Evolutionary conservation across 2,329 filamentous ascomycete genomes (phyloP).

Genomic region (Ophiostoma angusticollis): DNA sequence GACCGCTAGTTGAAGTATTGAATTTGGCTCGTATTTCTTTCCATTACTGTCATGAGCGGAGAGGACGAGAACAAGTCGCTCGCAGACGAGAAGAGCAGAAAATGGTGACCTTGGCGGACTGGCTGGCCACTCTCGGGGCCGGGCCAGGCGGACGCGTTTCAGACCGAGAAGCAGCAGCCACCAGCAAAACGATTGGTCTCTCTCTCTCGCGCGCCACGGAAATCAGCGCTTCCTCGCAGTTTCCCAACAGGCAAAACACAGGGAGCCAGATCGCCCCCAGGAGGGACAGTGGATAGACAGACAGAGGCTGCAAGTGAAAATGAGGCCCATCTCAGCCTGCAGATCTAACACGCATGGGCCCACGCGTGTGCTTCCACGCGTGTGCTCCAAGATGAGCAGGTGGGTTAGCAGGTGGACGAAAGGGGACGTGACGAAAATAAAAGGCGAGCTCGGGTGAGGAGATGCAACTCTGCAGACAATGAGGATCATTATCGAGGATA

Average conservation of each 20-base stretch:
- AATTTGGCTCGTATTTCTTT: too few relatives aligned
- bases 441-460: too few relatives aligned
- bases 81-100: not conserved
- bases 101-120: not conserved
- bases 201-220: too few relatives aligned
- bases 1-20: too few relatives aligned
- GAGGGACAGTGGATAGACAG: not conserved
- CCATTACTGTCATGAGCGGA: too few relatives aligned
- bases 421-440: not conserved
- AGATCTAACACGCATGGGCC: slow-evolving; percentile 1
- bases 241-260: too few relatives aligned
- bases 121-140: not conserved
- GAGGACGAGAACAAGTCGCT: not conserved
- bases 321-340: slow-evolving; percentile 6
- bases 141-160: slow-evolving; percentile 8
- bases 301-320: too few relatives aligned
- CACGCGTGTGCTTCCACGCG: not conserved
- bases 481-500: too few relatives aligned
- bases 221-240: too few relatives aligned
- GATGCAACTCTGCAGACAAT: too few relatives aligned
- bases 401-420: not conserved
- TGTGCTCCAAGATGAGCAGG: not conserved
- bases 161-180: slow-evolving; percentile 1
- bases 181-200: slow-evolving; percentile 2
- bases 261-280: not conserved